Evolutionary conservation across 2,329 filamentous ascomycete species (phyloP).

Genomic region (Periconia sp.): DNA sequence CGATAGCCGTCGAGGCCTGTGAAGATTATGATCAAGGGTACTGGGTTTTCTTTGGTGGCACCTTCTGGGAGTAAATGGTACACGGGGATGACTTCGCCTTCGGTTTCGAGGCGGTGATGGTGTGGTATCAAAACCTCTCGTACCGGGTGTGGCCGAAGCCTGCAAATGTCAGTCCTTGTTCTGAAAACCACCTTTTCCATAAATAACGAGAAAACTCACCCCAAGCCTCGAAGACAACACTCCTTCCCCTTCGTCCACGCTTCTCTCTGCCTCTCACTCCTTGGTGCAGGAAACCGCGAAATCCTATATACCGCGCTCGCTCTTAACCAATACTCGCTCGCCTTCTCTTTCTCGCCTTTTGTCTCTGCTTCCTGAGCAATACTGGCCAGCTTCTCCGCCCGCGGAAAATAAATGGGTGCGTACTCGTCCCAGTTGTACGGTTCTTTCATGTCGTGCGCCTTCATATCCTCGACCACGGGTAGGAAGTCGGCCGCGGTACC

Average conservation of each 20-base stretch:
- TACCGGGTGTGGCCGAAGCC: conserved; percentile 59
- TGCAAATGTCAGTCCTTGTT: conserved; percentile 4
- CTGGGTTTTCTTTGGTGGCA: conserved; percentile 50
- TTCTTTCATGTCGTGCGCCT: conserved; percentile 67
- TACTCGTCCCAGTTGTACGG: conserved; percentile 68
- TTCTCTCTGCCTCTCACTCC: conserved; percentile 58
- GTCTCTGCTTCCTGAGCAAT: conserved; percentile 60
- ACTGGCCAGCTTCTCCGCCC: conserved; percentile 62
- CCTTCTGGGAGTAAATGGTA: conserved; percentile 67
- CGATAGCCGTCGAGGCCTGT: conserved; percentile 66
- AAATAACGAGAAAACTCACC: conserved; percentile 15
- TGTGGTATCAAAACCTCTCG: conserved; percentile 68
- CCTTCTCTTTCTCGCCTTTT: conserved; percentile 57
- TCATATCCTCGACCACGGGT: conserved; percentile 69
- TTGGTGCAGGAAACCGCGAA: conserved; percentile 68
- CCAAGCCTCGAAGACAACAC: conserved; percentile 63
- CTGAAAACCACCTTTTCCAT: not conserved
- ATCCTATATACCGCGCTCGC: conserved; percentile 71
- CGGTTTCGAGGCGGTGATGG: conserved; percentile 54
- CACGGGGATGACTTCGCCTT: conserved; percentile 65
- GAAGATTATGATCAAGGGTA: conserved; percentile 62
- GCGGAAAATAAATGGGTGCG: conserved; percentile 66
- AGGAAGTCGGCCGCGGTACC: conserved; percentile 71
- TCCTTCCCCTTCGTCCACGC: conserved; percentile 72
- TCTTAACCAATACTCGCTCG: conserved; percentile 66